phyloP scores from a whole-genome alignment of 805 yeast species.

The Schizosaccharomyces lindneri region DNA sequence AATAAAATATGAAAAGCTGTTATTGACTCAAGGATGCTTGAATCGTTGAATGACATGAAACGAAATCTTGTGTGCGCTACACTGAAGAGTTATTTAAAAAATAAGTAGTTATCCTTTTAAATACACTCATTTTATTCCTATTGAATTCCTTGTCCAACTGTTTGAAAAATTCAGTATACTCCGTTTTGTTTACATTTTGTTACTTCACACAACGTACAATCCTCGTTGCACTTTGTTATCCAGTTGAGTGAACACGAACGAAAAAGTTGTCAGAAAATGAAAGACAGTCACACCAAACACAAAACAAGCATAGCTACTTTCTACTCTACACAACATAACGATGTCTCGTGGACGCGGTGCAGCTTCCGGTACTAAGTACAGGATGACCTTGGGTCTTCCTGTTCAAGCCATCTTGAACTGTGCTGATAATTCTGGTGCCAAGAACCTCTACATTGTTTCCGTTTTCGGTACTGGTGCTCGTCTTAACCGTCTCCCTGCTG shows the following conservation, averaged over 20 bases:
- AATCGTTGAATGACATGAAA: not conserved
- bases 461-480: constrained; percentile 99
- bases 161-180: too few species aligned
- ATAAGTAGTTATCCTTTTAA: too few species aligned
- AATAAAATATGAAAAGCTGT: not conserved
- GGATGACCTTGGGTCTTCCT: constrained; percentile 99
- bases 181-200: too few species aligned
- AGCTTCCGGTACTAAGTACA: constrained; percentile 98
- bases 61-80: not conserved
- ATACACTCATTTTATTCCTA: too few species aligned
- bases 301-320: not conserved
- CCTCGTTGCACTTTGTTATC: too few species aligned
- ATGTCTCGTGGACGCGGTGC: constrained; percentile 18
- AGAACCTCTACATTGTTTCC: constrained; percentile 95
- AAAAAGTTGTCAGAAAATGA: not conserved
- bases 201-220: too few species aligned
- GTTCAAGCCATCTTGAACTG: constrained; percentile 99
- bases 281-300: not conserved
- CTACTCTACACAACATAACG: not conserved
- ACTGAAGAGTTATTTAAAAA: too few species aligned
- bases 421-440: constrained; percentile 99
- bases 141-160: too few species aligned
- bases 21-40: not conserved
- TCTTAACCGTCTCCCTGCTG: constrained; percentile 99
- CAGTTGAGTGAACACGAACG: not conserved